Base-by-base conservation (phyloP, 2,329 filamentous ascomycete species). In the Diaporthe destruens region DNA sequence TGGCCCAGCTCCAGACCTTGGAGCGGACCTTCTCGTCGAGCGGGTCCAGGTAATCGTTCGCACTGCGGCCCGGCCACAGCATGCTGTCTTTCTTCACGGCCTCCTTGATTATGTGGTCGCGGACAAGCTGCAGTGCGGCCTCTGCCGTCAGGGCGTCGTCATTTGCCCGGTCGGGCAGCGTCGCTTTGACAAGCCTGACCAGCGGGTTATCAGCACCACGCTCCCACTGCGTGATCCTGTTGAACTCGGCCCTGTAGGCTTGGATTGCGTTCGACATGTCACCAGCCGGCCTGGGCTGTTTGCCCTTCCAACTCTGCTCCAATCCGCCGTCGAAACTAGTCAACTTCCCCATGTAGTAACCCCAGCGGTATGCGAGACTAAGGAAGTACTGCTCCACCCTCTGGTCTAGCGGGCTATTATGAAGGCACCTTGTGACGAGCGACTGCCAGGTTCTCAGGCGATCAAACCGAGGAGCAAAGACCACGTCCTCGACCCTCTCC, bases 41-140 rank as follows among this genome's bases (percentile, higher is more conserved):
- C 18, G 75, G 73, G 39, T 76, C 39, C 67, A 74, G 79, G 75
- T 75, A 78, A 73, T 78, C 75, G 12, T 71, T 75, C 7, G 42
- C 56, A 29, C 77, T 66, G 3, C 84, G 81, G 14, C 77, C 78
- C 0, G 84, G 84, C 74, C 82, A 84, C 16, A 87, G 77, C 76
- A 85, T 82, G 44, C 79, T 81, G 69, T 81, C 78, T 72, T 86
- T 87, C 71, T 80, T 77, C 53, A 82, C 80, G 29, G 82, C 79
- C 79, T 89, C 86, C 4, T 81, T 77, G 25, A 88, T 80, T 56
- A 88, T 79, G 0, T 79, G 80, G 56, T 79, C 77, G 47, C 84
- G 80, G 53, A 87, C 78, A 1, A 81, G 51, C 1, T 76, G 66
- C 54, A 78, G 77, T 9, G 79, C 76, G 3, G 75, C 55, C 1